These are phyloP conservation scores for Cordia subcordata DNA, from an alignment of 257 asterid genomes.

Conservation along the genomic window DNA sequence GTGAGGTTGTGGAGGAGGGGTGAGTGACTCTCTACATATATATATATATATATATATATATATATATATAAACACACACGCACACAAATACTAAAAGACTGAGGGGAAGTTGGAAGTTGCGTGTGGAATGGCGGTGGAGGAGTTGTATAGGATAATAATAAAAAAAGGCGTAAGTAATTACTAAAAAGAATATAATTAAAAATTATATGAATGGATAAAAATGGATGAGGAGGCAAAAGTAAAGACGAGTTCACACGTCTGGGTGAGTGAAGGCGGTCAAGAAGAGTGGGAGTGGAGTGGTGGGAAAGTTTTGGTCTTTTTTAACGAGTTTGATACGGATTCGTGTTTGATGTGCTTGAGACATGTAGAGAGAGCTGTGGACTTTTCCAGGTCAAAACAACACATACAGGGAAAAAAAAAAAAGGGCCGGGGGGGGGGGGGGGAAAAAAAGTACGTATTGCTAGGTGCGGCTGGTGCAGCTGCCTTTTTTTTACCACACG, in stretches of 20 bases:
- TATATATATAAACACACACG: too few species aligned
- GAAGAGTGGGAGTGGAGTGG: slow-evolving; percentile 1
- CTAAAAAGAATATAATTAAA: too few species aligned
- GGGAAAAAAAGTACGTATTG: too few species aligned
- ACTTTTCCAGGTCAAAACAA: too few species aligned
- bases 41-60: too few species aligned
- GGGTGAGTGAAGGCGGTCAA: slow-evolving; percentile 17
- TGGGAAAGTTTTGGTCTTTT: neutral
- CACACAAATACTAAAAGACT: neutral
- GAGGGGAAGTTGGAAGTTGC: slow-evolving; percentile 51
- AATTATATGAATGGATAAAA: neutral
- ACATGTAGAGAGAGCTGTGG: too few species aligned
- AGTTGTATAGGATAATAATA: slow-evolving; percentile 20
- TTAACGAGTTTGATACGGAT: too few species aligned
- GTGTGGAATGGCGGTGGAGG: slow-evolving; percentile 72
- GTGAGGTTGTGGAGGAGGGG: slow-evolving; percentile 14
- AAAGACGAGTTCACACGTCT: slow-evolving; percentile 9
- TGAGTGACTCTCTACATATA: slow-evolving; percentile 6
- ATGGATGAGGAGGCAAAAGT: neutral
- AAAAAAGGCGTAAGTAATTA: too few species aligned
- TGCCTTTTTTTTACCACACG: neutral
- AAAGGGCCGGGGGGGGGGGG: too few species aligned
- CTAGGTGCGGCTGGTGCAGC: too few species aligned
- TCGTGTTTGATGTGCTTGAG: too few species aligned
- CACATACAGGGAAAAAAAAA: too few species aligned